Percentiles rank a stretch among this genome's conserved stretches.
Conservation (phyloP, 768 basidiomycete species). For the Leccinum olivaceopallidum region DNA sequence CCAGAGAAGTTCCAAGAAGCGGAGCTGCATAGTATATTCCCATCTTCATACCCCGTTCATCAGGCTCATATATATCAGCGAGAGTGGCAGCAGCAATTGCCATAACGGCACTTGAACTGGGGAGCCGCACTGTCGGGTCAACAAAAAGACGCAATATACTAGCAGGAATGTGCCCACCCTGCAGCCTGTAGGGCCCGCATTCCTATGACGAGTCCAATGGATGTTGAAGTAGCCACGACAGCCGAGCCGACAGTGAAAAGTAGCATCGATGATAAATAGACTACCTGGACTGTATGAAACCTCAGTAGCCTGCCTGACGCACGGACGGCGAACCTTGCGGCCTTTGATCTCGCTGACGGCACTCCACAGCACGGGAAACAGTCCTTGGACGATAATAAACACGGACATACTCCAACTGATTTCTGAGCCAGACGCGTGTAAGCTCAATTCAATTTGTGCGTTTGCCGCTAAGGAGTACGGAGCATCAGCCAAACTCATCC, state of each 20-base stretch:
- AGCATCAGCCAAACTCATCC: not conserved
- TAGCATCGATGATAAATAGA: constrained; percentile 55
- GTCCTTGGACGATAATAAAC: constrained; percentile 72
- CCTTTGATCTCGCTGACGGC: constrained; percentile 77
- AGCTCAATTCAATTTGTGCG: constrained; percentile 56
- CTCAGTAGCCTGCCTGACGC: not conserved
- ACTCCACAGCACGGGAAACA: constrained; percentile 66
- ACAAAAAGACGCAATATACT: not conserved
- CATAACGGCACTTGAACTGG: constrained; percentile 65
- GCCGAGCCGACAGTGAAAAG: constrained; percentile 59
- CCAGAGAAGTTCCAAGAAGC: constrained; percentile 66
- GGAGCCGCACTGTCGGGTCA: not conserved
- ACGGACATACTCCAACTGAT: constrained; percentile 70
- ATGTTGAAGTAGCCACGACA: constrained; percentile 57
- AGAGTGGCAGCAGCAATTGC: constrained; percentile 76
- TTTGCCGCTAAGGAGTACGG: constrained; percentile 55
- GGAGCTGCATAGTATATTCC: constrained; percentile 83
- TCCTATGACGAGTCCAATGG: constrained; percentile 58
- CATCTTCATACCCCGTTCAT: constrained; percentile 80
- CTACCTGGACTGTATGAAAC: constrained; percentile 36
- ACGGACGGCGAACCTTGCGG: constrained; percentile 48
- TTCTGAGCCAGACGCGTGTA: constrained; percentile 59
- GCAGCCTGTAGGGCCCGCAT: constrained; percentile 67
- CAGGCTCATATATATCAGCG: constrained; percentile 77
- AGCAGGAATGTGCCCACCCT: constrained; percentile 41